Evolutionary conservation across 1,284 basidiomycete genomes (phyloP).

Genomic region (Apiotrichum montevideense): DNA sequence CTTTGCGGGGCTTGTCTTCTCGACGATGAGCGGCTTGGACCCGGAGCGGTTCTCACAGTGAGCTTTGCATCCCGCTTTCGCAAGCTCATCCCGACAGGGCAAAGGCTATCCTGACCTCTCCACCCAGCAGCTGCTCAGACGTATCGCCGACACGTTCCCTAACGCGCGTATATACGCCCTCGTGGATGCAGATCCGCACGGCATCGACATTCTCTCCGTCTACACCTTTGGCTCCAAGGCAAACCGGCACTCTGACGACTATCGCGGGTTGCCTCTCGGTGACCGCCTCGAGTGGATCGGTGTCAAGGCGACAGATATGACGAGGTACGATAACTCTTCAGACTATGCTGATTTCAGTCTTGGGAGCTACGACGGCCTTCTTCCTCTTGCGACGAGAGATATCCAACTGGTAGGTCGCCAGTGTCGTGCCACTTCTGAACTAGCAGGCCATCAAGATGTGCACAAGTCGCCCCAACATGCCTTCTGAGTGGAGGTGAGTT

Average conservation of each 20-base stretch:
- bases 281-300: slow-evolving; percentile 70
- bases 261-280: slow-evolving; percentile 56
- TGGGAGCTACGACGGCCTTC: slow-evolving; percentile 53
- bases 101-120: slow-evolving; percentile 91
- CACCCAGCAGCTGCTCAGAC: slow-evolving; percentile 71
- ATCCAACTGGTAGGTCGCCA: slow-evolving; percentile 58
- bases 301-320: slow-evolving; percentile 60
- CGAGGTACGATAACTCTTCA: slow-evolving; percentile 31
- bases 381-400: slow-evolving; percentile 66
- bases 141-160: slow-evolving; percentile 62
- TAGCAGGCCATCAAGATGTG: slow-evolving; percentile 9
- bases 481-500: slow-evolving; percentile 13
- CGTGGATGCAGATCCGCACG: slow-evolving; percentile 83
- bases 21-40: slow-evolving; percentile 43
- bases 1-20: slow-evolving; percentile 59
- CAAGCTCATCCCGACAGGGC: slow-evolving; percentile 54
- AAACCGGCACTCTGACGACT: background rate
- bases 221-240: slow-evolving; percentile 54
- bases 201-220: slow-evolving; percentile 77
- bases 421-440: background rate
- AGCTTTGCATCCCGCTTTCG: slow-evolving; percentile 5
- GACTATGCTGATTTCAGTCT: slow-evolving; percentile 49
- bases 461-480: background rate
- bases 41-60: slow-evolving; percentile 39
- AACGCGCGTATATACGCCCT: slow-evolving; percentile 65